Evolutionary conservation across 1,284 basidiomycete genomes (phyloP), one percentile per base, ranked within the genome.

Genomic region (Neolentinus lepideus): DNA sequence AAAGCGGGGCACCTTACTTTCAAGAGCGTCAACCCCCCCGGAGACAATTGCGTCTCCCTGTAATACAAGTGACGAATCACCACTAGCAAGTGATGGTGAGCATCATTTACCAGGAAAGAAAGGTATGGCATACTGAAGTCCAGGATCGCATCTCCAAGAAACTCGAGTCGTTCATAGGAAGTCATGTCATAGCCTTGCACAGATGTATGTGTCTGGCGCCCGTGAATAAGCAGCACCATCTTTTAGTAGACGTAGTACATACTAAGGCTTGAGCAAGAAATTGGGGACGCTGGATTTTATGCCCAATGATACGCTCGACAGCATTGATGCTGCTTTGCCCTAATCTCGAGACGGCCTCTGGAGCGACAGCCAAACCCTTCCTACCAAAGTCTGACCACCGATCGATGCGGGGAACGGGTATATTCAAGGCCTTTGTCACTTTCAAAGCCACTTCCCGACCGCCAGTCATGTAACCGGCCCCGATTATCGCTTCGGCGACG

Each of bases 401-500:
- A 58, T 80, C 77, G 55, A 89, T 71, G 58, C 78, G 72, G 2
- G 78, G 75, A 22, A 90, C 70, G 1, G 83, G 81, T 38, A 92
- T 69, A 53, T 78, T 75, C 60, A 93, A 70, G 19, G 76, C 75
- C 64, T 87, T 88, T 46, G 78, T 76, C 14, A 77, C 80, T 59
- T 75, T 75, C 43, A 92, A 73, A 12, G 84, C 89, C 10, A 71
- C 66, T 56, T 88, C 83, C 53, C 76, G 74, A 48, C 87, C 90
- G 6, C 83, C 84, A 24, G 81, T 80, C 38, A 89, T 71, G 64
- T 84, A 90, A 3, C 85, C 88, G 3, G 90, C 90, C 21, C 86
- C 91, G 43, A 92, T 80, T 55, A 92, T 81, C 2, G 89, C 88
- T 67, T 93, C 91, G 14, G 81, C 79, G 47, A 90, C 87, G 68